Percentiles rank a stretch among this genome's conserved stretches.
Evolutionary conservation across 192 early-diverging fungal species (phyloP).

Genomic region (Coemansia reversa): DNA sequence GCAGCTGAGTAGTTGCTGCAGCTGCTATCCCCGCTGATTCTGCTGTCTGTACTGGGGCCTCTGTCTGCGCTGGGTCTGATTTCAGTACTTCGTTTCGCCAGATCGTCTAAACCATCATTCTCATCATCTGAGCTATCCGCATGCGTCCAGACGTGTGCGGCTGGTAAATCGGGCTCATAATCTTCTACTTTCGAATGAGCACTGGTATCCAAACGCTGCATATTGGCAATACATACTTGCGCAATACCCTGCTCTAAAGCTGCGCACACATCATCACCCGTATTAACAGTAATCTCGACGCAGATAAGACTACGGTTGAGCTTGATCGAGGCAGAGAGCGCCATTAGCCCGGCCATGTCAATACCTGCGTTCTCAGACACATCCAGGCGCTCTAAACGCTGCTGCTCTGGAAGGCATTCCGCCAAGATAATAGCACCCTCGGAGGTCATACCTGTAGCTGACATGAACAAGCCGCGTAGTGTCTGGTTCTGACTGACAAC

Average conservation of each 20-base stretch:
- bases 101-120: neutral
- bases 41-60: neutral
- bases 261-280: conserved; percentile 53
- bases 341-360: conserved; percentile 77
- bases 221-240: conserved; percentile 54
- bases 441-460: conserved; percentile 62
- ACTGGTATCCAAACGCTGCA: conserved; percentile 43
- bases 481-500: conserved; percentile 63
- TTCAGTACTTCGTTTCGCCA: neutral
- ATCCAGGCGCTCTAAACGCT: conserved; percentile 67
- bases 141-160: conserved; percentile 26
- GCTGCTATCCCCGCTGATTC: neutral
- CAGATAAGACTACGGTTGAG: conserved; percentile 73
- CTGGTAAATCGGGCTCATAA: conserved; percentile 30
- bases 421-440: conserved; percentile 81
- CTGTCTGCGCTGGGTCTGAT: neutral
- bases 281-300: conserved; percentile 65
- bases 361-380: conserved; percentile 74
- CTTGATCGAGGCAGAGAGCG: conserved; percentile 76
- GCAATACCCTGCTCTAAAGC: conserved; percentile 55
- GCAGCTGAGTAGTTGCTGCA: neutral
- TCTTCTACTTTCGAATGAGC: conserved; percentile 19
- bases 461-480: conserved; percentile 62
- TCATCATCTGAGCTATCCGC: conserved; percentile 33
- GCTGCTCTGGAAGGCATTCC: conserved; percentile 77